Evolutionary conservation across 345 rosid genomes (phyloP).

Genomic region (Ricinus communis): DNA sequence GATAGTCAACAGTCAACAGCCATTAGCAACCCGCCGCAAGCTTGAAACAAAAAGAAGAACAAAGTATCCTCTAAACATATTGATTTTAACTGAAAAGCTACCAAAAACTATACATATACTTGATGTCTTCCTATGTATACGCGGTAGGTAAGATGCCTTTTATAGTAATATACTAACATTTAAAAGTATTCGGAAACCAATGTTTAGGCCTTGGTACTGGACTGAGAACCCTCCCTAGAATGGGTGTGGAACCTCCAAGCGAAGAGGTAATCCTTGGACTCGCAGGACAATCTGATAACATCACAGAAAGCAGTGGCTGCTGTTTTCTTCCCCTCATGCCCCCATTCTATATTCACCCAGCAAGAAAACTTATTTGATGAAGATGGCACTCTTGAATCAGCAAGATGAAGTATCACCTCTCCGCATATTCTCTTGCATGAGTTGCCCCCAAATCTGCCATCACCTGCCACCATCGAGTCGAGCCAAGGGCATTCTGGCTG

Average conservation of each 20-base stretch:
- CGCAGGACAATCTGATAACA: conserved; percentile 56
- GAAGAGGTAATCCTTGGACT: conserved; percentile 65
- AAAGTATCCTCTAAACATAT: not conserved
- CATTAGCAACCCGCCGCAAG: conserved; percentile 1
- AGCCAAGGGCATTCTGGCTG: conserved; percentile 97
- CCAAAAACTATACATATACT: conserved; percentile 13
- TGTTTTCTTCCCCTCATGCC: conserved; percentile 48
- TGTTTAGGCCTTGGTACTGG: conserved; percentile 29
- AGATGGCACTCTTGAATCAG: conserved; percentile 38
- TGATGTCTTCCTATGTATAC: conserved; percentile 11
- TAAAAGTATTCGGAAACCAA: not conserved
- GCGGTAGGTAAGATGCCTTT: not conserved
- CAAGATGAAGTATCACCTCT: conserved; percentile 59
- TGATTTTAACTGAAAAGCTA: conserved; percentile 18
- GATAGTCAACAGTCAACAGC: not conserved
- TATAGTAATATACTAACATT: conserved; percentile 3
- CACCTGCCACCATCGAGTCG: conserved; percentile 47
- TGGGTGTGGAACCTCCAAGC: conserved; percentile 75
- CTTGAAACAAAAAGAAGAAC: not conserved
- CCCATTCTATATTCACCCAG: conserved; percentile 94
- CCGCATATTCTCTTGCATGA: conserved; percentile 74
- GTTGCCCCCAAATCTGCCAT: conserved; percentile 20
- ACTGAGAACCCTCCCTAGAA: conserved; percentile 33
- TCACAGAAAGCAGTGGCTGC: conserved; percentile 61
- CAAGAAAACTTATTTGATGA: conserved; percentile 66